Percentiles rank a stretch among this genome's conserved stretches.
Evolutionary conservation across 371 early-diverging fungal genomes (phyloP).

Genomic region (Nematocida minor): DNA sequence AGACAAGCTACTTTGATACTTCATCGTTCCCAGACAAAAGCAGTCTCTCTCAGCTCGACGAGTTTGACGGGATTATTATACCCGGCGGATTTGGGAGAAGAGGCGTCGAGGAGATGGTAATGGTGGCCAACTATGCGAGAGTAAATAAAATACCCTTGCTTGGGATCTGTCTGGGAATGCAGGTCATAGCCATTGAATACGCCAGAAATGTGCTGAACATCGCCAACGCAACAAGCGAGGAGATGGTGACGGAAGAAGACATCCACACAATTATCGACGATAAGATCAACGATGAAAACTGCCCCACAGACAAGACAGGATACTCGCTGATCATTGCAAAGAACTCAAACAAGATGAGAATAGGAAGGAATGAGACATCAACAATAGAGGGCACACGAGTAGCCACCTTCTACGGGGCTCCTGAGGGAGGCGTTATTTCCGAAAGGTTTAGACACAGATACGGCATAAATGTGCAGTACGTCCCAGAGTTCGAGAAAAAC

Average conservation of each 20-base stretch:
- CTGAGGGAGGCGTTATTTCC: not conserved
- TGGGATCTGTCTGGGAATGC: constrained; percentile 96
- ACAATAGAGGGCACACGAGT: constrained; percentile 67
- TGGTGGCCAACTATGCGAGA: constrained; percentile 91
- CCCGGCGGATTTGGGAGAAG: constrained; percentile 97
- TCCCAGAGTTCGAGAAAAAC: constrained; percentile 71
- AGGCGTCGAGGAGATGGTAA: constrained; percentile 90
- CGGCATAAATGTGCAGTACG: constrained; percentile 83
- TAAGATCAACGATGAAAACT: not conserved
- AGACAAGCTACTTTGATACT: constrained; percentile 41
- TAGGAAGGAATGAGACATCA: constrained; percentile 78
- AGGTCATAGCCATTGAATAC: constrained; percentile 92
- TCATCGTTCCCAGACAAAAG: not conserved
- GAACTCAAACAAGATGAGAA: constrained; percentile 91
- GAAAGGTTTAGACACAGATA: constrained; percentile 97
- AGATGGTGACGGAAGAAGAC: constrained; percentile 51
- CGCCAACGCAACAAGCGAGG: constrained; percentile 63
- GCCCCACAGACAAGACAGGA: constrained; percentile 66
- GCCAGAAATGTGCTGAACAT: constrained; percentile 85
- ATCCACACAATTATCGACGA: constrained; percentile 29
- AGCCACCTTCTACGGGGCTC: constrained; percentile 69
- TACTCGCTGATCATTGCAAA: constrained; percentile 80
- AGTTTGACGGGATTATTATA: constrained; percentile 79
- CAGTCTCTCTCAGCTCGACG: constrained; percentile 9
- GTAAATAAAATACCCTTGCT: constrained; percentile 91